Conservation (phyloP, 495 filamentous ascomycete species). For the Evernia prunastri region DNA sequence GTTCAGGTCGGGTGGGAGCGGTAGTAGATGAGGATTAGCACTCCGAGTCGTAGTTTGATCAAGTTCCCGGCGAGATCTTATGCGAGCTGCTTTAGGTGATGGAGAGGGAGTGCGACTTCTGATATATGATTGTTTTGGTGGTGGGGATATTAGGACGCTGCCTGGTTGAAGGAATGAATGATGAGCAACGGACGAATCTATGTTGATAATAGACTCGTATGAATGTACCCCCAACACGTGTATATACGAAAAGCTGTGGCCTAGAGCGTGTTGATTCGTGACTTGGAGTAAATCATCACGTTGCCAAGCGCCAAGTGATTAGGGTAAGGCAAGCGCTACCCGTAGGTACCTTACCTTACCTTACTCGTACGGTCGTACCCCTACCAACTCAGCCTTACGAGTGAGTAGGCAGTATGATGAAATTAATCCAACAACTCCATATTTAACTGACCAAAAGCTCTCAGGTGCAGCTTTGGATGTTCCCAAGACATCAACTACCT, state of each 20-base stretch:
- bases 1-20: background rate
- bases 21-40: background rate
- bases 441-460: background rate
- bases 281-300: constrained; percentile 6
- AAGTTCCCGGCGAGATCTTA: background rate
- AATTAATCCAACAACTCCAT: background rate
- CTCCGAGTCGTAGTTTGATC: background rate
- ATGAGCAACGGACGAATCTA: background rate
- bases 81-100: background rate
- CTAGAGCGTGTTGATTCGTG: constrained; percentile 16
- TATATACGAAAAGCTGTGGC: constrained; percentile 10
- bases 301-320: constrained; percentile 11
- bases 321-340: constrained; percentile 5
- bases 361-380: too few species aligned
- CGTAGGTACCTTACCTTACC: too few species aligned
- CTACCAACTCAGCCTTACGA: constrained; percentile 12
- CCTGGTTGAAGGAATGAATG: background rate
- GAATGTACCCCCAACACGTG: constrained; percentile 14
- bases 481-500: background rate
- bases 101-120: background rate
- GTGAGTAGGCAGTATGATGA: background rate
- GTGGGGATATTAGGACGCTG: background rate
- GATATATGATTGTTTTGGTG: background rate
- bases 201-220: background rate
- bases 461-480: background rate